Base-by-base conservation (phyloP, 305 asterid species). In the Fraxinus sp. region DNA sequence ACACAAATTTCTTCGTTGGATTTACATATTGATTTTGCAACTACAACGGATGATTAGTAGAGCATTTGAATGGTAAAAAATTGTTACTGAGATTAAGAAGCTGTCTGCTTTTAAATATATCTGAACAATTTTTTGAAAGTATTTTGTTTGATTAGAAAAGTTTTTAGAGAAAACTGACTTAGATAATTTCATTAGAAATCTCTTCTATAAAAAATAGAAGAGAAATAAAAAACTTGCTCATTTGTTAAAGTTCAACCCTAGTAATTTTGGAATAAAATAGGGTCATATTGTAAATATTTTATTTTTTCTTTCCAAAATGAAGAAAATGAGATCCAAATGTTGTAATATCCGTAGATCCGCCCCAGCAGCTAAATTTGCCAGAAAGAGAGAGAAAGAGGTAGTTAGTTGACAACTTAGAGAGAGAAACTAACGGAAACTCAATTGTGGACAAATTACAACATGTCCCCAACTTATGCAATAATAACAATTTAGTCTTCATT, bases 401-500 rank as follows among this genome's bases (percentile, higher is more conserved):
- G 76, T 30, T 32, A 64, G 72, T 64, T 64, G 72, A 64, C 72
- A 64, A 22, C 7, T 37, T 74, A 76, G 70, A 76, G 79, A 80
- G 82, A 73, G 80, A 80, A 77, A 74, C 62, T 80, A 77, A 74
- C 79, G n/a, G 80, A 80, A 85, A 79, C 72, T 79, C 74, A 74
- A 74, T 46, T 11, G n/a, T 66, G 39, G 37, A 14, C 0, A 71
- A 30, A 71, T 71, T 33, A 9, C 41, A 71, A 4, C 9, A 71
- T 33, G 44, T 16, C 41, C 76, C 36, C 22, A 33, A 33, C 5
- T 13, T 70, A 28, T 13, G 1, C 41, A 4, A n/a, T 13, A 2
- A 13, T 32, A 70, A 2, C 22, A 32, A 30, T 18, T 11, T 13
- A 30, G 39, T 70, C 10, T 35, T 28, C 73, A 66, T 11, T 66